A percentile compares a stretch with the other conserved stretches of the same genome.
These are phyloP conservation scores for Tulasnella sp. DNA, from an alignment of 768 basidiomycete genomes.

Conservation along the genomic window DNA sequence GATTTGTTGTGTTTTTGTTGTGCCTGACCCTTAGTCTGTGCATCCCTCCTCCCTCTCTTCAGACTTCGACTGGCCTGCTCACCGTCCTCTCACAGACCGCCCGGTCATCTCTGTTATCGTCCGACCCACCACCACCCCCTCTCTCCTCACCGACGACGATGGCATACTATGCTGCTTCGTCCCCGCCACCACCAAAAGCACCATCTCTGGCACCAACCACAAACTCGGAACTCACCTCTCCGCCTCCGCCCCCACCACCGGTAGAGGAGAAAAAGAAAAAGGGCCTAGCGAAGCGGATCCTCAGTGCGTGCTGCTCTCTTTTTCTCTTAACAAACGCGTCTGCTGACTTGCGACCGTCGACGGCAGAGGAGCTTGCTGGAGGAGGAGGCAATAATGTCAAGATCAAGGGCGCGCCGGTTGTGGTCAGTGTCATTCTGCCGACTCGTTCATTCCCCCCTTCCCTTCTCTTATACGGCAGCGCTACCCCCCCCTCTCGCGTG, in stretches of 20 bases:
- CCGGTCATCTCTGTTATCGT: constrained; percentile 19
- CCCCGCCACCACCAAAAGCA: constrained; percentile 31
- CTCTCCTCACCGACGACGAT: constrained; percentile 21
- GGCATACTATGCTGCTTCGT: constrained; percentile 31
- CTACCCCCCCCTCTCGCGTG: constrained; percentile 23
- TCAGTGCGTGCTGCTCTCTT: constrained; percentile 17
- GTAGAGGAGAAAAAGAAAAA: constrained; percentile 34
- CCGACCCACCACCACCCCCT: constrained; percentile 20
- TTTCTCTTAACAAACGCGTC: background rate
- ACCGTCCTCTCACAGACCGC: constrained; percentile 9
- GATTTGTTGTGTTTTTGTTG: constrained; percentile 13
- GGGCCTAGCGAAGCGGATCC: constrained; percentile 12
- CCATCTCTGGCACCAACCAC: constrained; percentile 31
- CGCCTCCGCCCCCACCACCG: background rate
- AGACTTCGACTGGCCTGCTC: constrained; percentile 16
- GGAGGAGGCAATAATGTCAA: constrained; percentile 32
- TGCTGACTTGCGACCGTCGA: background rate
- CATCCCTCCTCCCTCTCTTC: constrained; percentile 6
- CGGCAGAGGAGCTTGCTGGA: constrained; percentile 28
- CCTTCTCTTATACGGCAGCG: constrained; percentile 25
- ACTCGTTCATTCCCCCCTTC: constrained; percentile 18
- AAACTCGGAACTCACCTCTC: constrained; percentile 19
- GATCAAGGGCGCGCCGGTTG: constrained; percentile 24
- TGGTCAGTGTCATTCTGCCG: constrained; percentile 30
- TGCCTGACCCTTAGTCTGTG: constrained; percentile 16